These are phyloP conservation scores for Zalaria obscura DNA, from an alignment of 2,329 filamentous ascomycete genomes.

Conservation along the genomic window DNA sequence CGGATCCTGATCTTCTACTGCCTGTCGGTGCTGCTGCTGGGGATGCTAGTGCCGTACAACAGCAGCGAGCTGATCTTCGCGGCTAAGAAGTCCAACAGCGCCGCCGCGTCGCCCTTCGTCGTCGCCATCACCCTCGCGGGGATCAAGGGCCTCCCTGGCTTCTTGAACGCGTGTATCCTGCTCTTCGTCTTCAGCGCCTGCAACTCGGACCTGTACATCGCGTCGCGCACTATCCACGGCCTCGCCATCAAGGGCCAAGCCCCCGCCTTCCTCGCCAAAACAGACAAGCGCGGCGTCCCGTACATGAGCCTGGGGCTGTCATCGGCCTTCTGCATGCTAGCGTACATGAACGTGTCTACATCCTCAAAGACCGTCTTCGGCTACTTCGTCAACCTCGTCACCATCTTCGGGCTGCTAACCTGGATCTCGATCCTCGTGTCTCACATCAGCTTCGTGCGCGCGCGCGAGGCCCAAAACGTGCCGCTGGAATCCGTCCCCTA, in stretches of 20 bases:
- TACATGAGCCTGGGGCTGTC: conserved; percentile 49
- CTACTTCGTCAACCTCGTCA: conserved; percentile 33
- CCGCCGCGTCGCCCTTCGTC: conserved; percentile 57
- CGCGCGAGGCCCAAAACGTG: conserved; percentile 30
- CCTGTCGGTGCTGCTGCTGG: conserved; percentile 57
- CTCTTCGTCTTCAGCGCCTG: conserved; percentile 64
- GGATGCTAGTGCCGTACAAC: conserved; percentile 59
- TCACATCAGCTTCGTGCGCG: conserved; percentile 34
- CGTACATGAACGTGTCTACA: conserved; percentile 29
- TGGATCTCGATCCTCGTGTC: conserved; percentile 36
- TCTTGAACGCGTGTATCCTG: conserved; percentile 61
- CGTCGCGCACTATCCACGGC: conserved; percentile 58
- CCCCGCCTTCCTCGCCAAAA: conserved; percentile 56
- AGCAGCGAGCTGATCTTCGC: conserved; percentile 44
- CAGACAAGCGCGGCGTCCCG: conserved; percentile 58
- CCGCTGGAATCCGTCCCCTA: conserved; percentile 31
- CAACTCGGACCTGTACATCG: conserved; percentile 66
- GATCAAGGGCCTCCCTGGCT: conserved; percentile 48
- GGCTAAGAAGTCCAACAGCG: conserved; percentile 29
- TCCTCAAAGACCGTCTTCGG: conserved; percentile 28
- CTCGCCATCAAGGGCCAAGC: conserved; percentile 59
- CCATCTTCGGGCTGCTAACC: conserved; percentile 26
- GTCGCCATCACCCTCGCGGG: conserved; percentile 53
- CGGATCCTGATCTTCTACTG: conserved; percentile 73
- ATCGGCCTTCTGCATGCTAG: conserved; percentile 46